phyloP scores from a whole-genome alignment of 1,139 yeast genomes.

The Yamadazyma buinensis region DNA sequence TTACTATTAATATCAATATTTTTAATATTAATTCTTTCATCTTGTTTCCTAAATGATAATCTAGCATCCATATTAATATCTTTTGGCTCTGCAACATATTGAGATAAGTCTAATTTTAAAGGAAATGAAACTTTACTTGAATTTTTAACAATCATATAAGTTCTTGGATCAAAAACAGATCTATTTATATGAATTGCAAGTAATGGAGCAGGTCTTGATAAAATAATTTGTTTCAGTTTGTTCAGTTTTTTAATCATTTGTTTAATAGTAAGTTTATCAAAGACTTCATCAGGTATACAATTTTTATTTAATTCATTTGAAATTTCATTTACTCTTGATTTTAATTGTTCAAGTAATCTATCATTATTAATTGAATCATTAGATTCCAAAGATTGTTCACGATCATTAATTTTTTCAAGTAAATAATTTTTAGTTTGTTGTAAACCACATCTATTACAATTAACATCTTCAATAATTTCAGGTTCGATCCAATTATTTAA shows the following conservation, averaged over 20 bases:
- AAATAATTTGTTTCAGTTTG: slow-evolving; percentile 77
- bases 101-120: slow-evolving; percentile 56
- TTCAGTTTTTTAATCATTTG: slow-evolving; percentile 72
- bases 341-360: slow-evolving; percentile 44
- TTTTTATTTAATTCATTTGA: slow-evolving; percentile 56
- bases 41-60: slow-evolving; percentile 64
- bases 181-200: slow-evolving; percentile 84
- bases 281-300: slow-evolving; percentile 76
- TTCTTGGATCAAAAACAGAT: slow-evolving; percentile 84
- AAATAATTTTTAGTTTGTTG: slow-evolving; percentile 55
- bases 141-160: slow-evolving; percentile 80
- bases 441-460: slow-evolving; percentile 87
- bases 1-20: too few relatives aligned
- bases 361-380: slow-evolving; percentile 30
- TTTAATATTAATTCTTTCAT: slow-evolving; percentile 16
- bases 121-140: slow-evolving; percentile 81
- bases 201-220: slow-evolving; percentile 81
- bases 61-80: slow-evolving; percentile 81
- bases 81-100: slow-evolving; percentile 65
- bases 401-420: slow-evolving; percentile 29
- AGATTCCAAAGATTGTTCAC: too few relatives aligned
- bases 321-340: slow-evolving; percentile 51
- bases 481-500: slow-evolving; percentile 72
- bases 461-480: slow-evolving; percentile 87
- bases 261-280: slow-evolving; percentile 68